phyloP scores from a whole-genome alignment of 805 yeast species.

The Wickerhamomyces xylosicus region DNA sequence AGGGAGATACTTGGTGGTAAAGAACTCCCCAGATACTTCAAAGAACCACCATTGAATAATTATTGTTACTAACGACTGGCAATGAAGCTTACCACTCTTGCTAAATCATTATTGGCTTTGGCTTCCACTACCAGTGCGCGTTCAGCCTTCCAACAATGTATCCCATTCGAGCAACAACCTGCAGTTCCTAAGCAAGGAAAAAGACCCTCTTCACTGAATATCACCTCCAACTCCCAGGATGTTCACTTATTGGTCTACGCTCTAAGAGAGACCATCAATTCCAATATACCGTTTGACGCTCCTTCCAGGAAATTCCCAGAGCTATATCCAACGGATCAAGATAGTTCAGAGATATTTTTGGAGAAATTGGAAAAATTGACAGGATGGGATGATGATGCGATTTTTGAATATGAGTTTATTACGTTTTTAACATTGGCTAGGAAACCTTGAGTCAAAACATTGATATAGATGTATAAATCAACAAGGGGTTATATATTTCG shows the following conservation, averaged over 20 bases:
- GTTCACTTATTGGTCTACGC: background rate
- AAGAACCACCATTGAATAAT: too few species aligned
- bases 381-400: conserved; percentile 34
- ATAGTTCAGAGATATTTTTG: conserved; percentile 25
- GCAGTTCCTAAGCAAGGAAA: background rate
- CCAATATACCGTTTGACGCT: background rate
- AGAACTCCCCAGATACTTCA: too few species aligned
- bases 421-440: conserved; percentile 41
- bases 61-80: too few species aligned
- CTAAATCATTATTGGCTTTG: too few species aligned
- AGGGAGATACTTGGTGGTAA: too few species aligned
- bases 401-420: conserved; percentile 34
- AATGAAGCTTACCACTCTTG: too few species aligned
- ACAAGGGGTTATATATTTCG: too few species aligned
- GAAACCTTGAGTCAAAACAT: conserved; percentile 11
- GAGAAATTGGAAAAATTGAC: conserved; percentile 26
- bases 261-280: background rate
- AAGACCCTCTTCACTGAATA: background rate
- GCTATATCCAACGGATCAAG: conserved; percentile 18
- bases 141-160: background rate
- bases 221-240: background rate
- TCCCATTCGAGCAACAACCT: background rate
- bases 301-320: background rate
- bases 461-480: background rate
- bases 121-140: background rate